phyloP scores from a whole-genome alignment of 1,284 basidiomycete species.

The Phlebopus sp. region DNA sequence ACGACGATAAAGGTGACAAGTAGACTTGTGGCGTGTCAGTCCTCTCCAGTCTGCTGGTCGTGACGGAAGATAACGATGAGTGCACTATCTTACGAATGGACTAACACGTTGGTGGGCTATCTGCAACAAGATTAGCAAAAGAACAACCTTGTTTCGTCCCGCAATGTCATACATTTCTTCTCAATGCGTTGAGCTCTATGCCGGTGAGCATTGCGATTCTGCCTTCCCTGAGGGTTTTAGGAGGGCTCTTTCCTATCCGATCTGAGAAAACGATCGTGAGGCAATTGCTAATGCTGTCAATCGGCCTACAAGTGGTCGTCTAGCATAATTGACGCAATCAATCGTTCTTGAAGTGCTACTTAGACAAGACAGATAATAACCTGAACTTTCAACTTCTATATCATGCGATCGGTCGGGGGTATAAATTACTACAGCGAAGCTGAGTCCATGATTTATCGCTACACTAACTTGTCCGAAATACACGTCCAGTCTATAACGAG shows the following conservation, averaged over 20 bases:
- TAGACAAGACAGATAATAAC: no score
- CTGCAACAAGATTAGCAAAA: no score
- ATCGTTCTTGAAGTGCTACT: not conserved
- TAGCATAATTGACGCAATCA: no score
- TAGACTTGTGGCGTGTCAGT: not conserved
- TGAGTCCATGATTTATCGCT: conserved; percentile 15
- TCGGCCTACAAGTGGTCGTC: no score
- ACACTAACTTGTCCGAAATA: conserved; percentile 17
- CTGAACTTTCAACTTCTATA: no score
- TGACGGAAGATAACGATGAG: not conserved
- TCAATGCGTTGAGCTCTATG: no score
- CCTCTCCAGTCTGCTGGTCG: not conserved
- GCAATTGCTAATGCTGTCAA: no score
- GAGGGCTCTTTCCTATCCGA: no score
- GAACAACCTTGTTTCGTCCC: not conserved
- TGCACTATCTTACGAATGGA: not conserved
- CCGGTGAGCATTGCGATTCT: no score
- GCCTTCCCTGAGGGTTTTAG: no score
- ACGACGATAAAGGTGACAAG: not conserved
- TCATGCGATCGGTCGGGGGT: not conserved
- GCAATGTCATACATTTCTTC: no score
- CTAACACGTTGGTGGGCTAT: not conserved
- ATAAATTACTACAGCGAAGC: conserved; percentile 9
- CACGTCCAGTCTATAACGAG: conserved; percentile 5
- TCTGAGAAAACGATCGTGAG: no score